These are phyloP conservation scores for Alnus rubra DNA, from an alignment of 306 rosid species.

Conservation along the genomic window DNA sequence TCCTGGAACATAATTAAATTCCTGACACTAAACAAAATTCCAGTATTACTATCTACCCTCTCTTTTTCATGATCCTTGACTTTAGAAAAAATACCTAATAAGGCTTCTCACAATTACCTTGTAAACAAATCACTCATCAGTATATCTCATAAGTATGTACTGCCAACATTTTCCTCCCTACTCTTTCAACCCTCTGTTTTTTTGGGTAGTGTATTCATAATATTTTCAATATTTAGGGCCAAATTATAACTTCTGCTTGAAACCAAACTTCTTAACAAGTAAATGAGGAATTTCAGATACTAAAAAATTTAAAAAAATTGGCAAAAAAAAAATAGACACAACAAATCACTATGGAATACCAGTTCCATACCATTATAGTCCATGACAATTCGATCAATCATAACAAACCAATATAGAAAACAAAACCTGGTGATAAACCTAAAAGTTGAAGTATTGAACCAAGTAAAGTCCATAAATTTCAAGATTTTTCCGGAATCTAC, in stretches of 20 bases:
- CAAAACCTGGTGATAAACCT: neutral
- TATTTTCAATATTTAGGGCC: neutral
- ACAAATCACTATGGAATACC: neutral
- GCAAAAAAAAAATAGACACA: neutral
- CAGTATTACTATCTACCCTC: neutral
- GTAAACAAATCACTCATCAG: neutral
- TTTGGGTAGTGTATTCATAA: too few relatives aligned
- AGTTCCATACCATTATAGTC: neutral
- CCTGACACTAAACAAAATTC: neutral
- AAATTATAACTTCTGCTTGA: neutral
- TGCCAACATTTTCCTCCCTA: neutral
- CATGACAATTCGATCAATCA: neutral
- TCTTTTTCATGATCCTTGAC: neutral
- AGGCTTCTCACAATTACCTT: neutral
- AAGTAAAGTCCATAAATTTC: neutral
- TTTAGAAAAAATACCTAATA: neutral
- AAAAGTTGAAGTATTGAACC: neutral
- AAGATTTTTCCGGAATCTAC: neutral
- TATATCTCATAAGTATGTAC: neutral
- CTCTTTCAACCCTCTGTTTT: neutral
- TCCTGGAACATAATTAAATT: neutral
- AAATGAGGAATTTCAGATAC: neutral
- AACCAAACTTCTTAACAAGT: neutral
- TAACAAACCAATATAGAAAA: neutral
- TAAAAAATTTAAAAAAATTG: neutral